Conservation (phyloP, 306 rosid species). For the Dryas octopetala region DNA sequence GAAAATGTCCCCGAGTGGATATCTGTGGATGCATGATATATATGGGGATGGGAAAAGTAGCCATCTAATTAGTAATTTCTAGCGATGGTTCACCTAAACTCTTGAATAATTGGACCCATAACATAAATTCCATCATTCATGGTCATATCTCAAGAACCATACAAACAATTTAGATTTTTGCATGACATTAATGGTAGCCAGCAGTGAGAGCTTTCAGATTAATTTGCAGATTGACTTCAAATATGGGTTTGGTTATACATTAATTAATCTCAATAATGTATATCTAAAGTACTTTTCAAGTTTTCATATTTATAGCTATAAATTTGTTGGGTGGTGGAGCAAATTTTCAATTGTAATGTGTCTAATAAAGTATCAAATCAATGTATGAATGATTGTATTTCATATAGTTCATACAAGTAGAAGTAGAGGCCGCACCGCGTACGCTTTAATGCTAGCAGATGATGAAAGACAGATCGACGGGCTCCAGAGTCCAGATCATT, state of each 20-base stretch:
- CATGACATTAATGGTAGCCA: not conserved
- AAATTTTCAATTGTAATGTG: no score
- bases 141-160: not conserved
- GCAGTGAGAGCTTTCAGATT: no score
- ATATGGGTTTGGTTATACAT: not conserved
- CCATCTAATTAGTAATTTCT: not conserved
- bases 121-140: not conserved
- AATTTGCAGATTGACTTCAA: not conserved
- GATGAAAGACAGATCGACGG: constrained; percentile 23
- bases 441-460: constrained; percentile 6
- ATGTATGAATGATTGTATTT: no score
- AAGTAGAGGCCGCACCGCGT: no score
- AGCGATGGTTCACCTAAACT: constrained; percentile 16
- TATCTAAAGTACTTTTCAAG: not conserved
- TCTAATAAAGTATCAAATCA: no score
- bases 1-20: not conserved
- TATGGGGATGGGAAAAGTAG: not conserved
- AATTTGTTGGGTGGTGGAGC: no score
- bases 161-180: not conserved
- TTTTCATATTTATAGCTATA: not conserved
- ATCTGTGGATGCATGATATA: no score
- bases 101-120: constrained; percentile 1
- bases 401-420: no score
- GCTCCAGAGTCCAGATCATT: constrained; percentile 37
- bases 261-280: not conserved